These are phyloP conservation scores for Neurospora sp. DNA, from an alignment of 495 filamentous ascomycete genomes.

Conservation along the genomic window DNA sequence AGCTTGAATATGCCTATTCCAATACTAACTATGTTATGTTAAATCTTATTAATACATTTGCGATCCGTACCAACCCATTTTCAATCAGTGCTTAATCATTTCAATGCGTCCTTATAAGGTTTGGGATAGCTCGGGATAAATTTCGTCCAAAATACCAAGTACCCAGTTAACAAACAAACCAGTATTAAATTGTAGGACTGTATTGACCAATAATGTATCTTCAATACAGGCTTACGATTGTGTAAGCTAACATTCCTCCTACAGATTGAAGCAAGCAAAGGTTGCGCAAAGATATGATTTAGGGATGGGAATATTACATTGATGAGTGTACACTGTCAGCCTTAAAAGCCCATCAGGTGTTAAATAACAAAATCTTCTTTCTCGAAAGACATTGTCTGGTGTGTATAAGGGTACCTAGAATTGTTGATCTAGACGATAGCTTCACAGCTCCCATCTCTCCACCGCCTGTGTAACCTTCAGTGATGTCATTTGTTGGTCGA, in stretches of 20 bases:
- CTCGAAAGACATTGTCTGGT: neutral
- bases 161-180: too few species aligned
- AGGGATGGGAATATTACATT: neutral
- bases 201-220: neutral
- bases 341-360: neutral
- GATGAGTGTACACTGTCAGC: neutral
- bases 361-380: neutral
- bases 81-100: too few species aligned
- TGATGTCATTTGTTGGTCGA: constrained; percentile 13
- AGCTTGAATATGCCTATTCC: too few species aligned
- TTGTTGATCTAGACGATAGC: neutral
- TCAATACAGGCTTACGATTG: neutral
- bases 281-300: neutral
- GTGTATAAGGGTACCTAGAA: neutral
- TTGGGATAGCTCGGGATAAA: neutral
- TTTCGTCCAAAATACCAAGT: neutral
- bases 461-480: neutral
- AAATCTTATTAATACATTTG: too few species aligned
- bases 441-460: neutral
- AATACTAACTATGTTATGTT: too few species aligned
- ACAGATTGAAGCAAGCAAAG: neutral
- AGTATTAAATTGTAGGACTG: neutral
- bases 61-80: too few species aligned
- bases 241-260: neutral
- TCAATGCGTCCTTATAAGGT: neutral